Evolutionary conservation across 1,139 yeast genomes (phyloP).

Genomic region (Suhomyces choctaworum): DNA sequence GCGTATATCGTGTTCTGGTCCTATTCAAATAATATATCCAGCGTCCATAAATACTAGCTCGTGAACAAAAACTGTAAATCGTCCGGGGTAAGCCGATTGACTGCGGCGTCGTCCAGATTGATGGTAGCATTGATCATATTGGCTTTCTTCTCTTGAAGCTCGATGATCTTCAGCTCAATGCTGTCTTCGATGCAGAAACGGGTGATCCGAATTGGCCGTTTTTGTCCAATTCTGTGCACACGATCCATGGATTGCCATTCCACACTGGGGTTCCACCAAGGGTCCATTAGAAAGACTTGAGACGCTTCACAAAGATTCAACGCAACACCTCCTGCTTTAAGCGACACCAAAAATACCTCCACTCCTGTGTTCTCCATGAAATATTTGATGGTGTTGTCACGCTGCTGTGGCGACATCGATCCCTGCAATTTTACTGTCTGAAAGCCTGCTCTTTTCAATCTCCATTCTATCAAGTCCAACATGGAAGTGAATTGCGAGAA

Average conservation of each 20-base stretch:
- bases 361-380: slow-evolving; percentile 91
- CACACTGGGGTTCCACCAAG: slow-evolving; percentile 99
- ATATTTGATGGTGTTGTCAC: slow-evolving; percentile 86
- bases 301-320: slow-evolving; percentile 94
- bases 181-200: slow-evolving; percentile 93
- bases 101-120: slow-evolving; percentile 88
- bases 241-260: slow-evolving; percentile 99
- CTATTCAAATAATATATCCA: too few relatives aligned
- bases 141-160: slow-evolving; percentile 94
- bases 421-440: slow-evolving; percentile 93
- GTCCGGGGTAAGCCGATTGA: slow-evolving; percentile 82
- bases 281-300: slow-evolving; percentile 91
- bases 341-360: slow-evolving; percentile 88
- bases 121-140: slow-evolving; percentile 97
- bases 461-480: slow-evolving; percentile 95
- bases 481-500: slow-evolving; percentile 96
- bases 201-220: slow-evolving; percentile 90
- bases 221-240: slow-evolving; percentile 96
- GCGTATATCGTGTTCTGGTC: too few relatives aligned
- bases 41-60: too few relatives aligned
- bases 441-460: slow-evolving; percentile 90
- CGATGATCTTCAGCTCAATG: slow-evolving; percentile 93
- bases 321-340: slow-evolving; percentile 99
- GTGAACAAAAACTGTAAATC: slow-evolving; percentile 92
- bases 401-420: slow-evolving; percentile 92